Base-by-base conservation (phyloP, 768 basidiomycete species). In the Termitomyces sp. region DNA sequence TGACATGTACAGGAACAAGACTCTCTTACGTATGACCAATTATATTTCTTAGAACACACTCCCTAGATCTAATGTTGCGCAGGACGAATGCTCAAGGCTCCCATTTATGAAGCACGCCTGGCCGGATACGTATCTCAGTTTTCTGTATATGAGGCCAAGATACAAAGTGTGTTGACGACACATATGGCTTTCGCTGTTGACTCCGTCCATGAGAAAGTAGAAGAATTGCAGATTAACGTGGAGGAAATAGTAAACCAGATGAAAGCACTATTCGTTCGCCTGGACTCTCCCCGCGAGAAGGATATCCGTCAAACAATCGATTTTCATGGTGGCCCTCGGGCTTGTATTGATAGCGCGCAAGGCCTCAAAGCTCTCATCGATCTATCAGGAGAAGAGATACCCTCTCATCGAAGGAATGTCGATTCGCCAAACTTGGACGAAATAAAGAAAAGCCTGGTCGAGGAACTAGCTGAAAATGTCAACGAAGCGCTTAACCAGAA, bases 211-310 rank as follows among this genome's bases (percentile, higher is more conserved):
- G n/a, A n/a, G n/a, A n/a, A n/a, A n/a, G n/a, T 29, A 3, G 29
- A 29, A 3, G 29, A 29, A 29, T 9, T 29, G 9, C 29, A 29
- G 9, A 29, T 9, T 9, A 29, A 29, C 9, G 9, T 29, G 29
- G 5, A 20, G 18, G 41, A 42, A 5, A 52, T 43, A 2, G 11
- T 13, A 31, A 13, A 12, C 6, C 7, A 52, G 18, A 31, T 50
- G 15, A 16, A 12, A 27, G n/a, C 29, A 20, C 49, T 50, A 5
- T 50, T 52, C 12, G 3, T 33, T 5, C 18, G 2, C 20, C 5
- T 52, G 10, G 50, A 52, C 41, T 33, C 50, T 23, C 40, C 50
- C 11, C 31, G 12, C 12, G 50, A 52, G 50, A 52, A 43, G 50
- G 32, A 43, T 2, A 52, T 52, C 16, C 40, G 50, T 15, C 15